Base-by-base conservation (phyloP, 2,329 filamentous ascomycete species). In the Xylariaceae sp. region DNA sequence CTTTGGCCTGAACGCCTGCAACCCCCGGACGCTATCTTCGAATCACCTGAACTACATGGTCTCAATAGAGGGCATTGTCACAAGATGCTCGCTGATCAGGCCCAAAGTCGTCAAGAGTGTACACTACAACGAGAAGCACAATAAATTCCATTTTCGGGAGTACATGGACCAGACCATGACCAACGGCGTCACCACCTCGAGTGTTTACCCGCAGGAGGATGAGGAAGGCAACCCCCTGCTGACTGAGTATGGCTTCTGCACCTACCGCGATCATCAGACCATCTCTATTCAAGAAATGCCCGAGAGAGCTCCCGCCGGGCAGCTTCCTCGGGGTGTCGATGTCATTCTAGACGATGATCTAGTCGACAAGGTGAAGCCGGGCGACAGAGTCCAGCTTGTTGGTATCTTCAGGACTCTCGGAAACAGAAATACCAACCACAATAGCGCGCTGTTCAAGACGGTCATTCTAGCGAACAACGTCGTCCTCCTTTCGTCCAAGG, bases 261-360 rank as follows among this genome's bases (percentile, higher is more conserved):
- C 83, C 32, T 98, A 95, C 63, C 76, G 90, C 53, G 92, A 98
- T 57, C 92, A 98, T 56, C 92, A 98, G 60, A 94, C 86, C 12
- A 87, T 98, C 39, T 95, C 90, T 0, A 95, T 98, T 46, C 92
- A 98, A 63, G 92, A 98, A 66, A 98, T 98, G 92, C 92, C 92
- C 1, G 92, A 98, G 61, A 74, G 90, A 49, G 92, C 92, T 2
- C 92, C 92, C 34, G 90, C 92, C 38, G 92, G 92, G 33, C 92
- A 96, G 67, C 73, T 98, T 44, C 92, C 92, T 39, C 81, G 92
- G 34, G 88, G 90, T 36, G 92, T 98, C 13, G 92, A 98, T 60
- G 89, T 96, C 11, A 89, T 98, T 47, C 68, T 98, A 45, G 92
- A 98, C 56, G 92, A 98, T 57, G 92, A 98, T 56, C 70, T 98